These are phyloP conservation scores for Eutrema japonicum DNA, from an alignment of 345 rosid genomes.

Conservation along the genomic window DNA sequence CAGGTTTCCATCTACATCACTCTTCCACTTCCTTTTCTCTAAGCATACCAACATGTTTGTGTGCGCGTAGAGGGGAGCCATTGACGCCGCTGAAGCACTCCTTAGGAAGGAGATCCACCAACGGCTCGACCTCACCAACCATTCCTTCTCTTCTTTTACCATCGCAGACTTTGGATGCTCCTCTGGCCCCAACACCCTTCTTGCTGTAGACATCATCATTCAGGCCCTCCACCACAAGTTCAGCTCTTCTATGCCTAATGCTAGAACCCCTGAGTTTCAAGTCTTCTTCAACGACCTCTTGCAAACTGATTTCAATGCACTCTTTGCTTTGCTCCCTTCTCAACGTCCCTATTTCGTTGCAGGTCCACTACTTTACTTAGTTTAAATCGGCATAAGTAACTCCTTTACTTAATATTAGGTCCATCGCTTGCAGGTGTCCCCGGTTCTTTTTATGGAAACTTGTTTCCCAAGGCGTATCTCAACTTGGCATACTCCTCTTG, in stretches of 20 bases:
- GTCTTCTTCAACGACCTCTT: constrained; percentile 55
- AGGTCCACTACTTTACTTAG: constrained; percentile 12
- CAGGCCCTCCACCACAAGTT: constrained; percentile 38
- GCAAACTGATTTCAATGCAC: constrained; percentile 56
- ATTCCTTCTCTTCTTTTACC: constrained; percentile 7
- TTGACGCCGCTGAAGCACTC: constrained; percentile 42
- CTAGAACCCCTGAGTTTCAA: constrained; percentile 42
- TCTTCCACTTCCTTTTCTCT: neutral
- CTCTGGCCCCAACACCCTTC: constrained; percentile 56
- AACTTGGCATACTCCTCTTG: constrained; percentile 35
- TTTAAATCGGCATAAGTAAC: neutral
- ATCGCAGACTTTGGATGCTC: constrained; percentile 47
- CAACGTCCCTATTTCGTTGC: constrained; percentile 37
- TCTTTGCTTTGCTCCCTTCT: constrained; percentile 46
- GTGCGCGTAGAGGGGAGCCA: constrained; percentile 39
- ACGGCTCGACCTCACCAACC: constrained; percentile 21
- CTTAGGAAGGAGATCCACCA: constrained; percentile 27
- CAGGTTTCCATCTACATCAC: constrained; percentile 26
- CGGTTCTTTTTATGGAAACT: constrained; percentile 49
- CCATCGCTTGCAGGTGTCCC: constrained; percentile 38
- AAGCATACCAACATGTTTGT: constrained; percentile 1
- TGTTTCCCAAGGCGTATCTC: constrained; percentile 45
- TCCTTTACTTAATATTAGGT: neutral
- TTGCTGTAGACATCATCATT: constrained; percentile 45
- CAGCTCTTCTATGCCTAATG: neutral